Base-by-base conservation (phyloP, 768 basidiomycete species). In the Agaricus sinodeliciosus region DNA sequence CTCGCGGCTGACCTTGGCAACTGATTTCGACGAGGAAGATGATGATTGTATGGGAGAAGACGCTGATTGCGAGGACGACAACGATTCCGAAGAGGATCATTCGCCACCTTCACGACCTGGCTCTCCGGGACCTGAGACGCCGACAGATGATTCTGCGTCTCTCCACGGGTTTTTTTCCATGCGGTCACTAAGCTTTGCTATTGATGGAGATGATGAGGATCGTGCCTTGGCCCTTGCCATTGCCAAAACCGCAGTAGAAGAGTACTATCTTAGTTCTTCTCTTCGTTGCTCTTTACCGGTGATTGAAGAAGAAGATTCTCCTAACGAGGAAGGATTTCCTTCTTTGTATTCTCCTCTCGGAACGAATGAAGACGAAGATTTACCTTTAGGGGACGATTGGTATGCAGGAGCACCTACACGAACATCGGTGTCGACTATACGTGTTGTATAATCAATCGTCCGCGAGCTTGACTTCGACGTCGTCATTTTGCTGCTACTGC, bases 341-440 rank as follows among this genome's bases (percentile, higher is more conserved):
- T 39, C 52, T 25, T 12, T 15, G 28, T 18, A 28, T n/a, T 5
- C 28, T 40, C 47, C 46, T 19, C 28, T 54, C 28, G 40, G 54
- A 7, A 7, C 3, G 42, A 43, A 55, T 49, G 56, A 56, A 13
- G 71, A 72, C 43, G 72, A 71, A 27, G 70, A 67, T 9, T 69
- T 71, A 40, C 72, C 73, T 54, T 66, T 69, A 11, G 64, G 72
- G 35, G 72, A 75, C 55, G 69, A 69, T 35, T 75, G 73, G 72
- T 74, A 70, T 57, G 57, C 59, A 46, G 62, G 58, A 34, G 61
- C 67, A 16, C 61, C 63, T 11, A 18, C 53, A 5, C 61, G 62
- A 16, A 61, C 34, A 48, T 49, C 50, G 44, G 34, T 11, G 19
- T 31, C 49, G 15, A 19, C 36, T 18, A 31, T 47, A 26, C 25